A percentile compares a stretch with the other conserved stretches of the same genome.
Conservation (phyloP, 768 basidiomycete genomes). For the Tylopilus subfusipes region DNA sequence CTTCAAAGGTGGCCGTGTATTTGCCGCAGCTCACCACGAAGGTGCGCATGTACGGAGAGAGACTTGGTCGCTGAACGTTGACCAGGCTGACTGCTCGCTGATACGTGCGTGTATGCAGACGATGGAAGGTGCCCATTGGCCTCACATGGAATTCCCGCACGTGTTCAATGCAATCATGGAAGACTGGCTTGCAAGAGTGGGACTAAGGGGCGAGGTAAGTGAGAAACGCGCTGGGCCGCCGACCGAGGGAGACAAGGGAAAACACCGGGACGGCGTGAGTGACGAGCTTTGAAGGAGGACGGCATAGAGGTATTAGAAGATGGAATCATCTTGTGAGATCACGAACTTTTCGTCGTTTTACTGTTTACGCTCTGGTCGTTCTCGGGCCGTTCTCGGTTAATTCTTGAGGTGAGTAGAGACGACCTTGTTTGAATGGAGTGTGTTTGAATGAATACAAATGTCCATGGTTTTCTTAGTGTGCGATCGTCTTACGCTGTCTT, state of each 20-base stretch:
- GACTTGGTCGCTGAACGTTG: background rate
- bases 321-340: background rate
- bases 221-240: background rate
- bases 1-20: slow-evolving; percentile 28
- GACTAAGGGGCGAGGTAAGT: background rate
- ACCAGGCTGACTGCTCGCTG: slow-evolving; percentile 38
- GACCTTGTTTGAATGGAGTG: no score
- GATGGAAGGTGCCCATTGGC: slow-evolving; percentile 61
- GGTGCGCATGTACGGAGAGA: slow-evolving; percentile 24
- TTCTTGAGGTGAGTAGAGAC: no score
- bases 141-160: slow-evolving; percentile 57
- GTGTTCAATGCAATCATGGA: slow-evolving; percentile 50
- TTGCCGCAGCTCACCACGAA: slow-evolving; percentile 35
- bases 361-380: no score
- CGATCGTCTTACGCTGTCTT: no score
- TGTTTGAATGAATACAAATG: no score
- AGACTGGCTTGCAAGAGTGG: slow-evolving; percentile 44
- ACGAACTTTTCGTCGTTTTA: background rate
- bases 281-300: slow-evolving; percentile 22
- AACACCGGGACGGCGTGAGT: background rate
- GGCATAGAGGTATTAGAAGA: background rate
- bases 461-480: no score
- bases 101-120: slow-evolving; percentile 33
- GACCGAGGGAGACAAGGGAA: background rate
- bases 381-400: no score